These are phyloP conservation scores for Cladosporium velox DNA, from an alignment of 2,329 filamentous ascomycete genomes.

Conservation along the genomic window DNA sequence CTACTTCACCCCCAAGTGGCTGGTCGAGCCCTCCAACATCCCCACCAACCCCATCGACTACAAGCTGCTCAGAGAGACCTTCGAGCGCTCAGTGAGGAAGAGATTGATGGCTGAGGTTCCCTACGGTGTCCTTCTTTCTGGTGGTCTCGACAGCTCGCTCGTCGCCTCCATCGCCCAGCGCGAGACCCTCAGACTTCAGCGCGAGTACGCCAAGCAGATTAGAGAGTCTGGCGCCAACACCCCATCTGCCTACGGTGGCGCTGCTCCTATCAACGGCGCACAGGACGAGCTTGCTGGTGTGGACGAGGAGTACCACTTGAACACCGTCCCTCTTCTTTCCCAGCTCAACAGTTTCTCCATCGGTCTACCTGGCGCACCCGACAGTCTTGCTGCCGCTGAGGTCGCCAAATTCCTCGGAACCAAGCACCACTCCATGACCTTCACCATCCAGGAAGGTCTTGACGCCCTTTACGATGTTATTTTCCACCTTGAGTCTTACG, in stretches of 20 bases:
- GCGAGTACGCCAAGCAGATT: constrained; percentile 42
- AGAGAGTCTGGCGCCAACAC: constrained; percentile 34
- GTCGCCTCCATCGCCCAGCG: constrained; percentile 94
- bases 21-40: constrained; percentile 76
- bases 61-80: constrained; percentile 74
- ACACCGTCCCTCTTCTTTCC: constrained; percentile 85
- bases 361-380: constrained; percentile 86
- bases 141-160: constrained; percentile 92
- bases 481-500: constrained; percentile 95
- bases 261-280: constrained; percentile 47
- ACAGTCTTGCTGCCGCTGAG: constrained; percentile 87
- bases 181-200: constrained; percentile 76
- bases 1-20: constrained; percentile 90
- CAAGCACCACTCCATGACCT: constrained; percentile 97
- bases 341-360: constrained; percentile 99
- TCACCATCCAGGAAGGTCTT: constrained; percentile 95
- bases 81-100: constrained; percentile 93
- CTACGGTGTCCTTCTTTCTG: constrained; percentile 92
- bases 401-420: constrained; percentile 97
- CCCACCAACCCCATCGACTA: constrained; percentile 81
- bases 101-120: constrained; percentile 98
- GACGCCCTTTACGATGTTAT: constrained; percentile 97
- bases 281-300: constrained; percentile 78
- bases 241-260: constrained; percentile 32
- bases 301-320: constrained; percentile 86